Percentiles rank a stretch among this genome's conserved stretches.
Conservation (phyloP, 1,284 basidiomycete species). For the Trametes versicolor region DNA sequence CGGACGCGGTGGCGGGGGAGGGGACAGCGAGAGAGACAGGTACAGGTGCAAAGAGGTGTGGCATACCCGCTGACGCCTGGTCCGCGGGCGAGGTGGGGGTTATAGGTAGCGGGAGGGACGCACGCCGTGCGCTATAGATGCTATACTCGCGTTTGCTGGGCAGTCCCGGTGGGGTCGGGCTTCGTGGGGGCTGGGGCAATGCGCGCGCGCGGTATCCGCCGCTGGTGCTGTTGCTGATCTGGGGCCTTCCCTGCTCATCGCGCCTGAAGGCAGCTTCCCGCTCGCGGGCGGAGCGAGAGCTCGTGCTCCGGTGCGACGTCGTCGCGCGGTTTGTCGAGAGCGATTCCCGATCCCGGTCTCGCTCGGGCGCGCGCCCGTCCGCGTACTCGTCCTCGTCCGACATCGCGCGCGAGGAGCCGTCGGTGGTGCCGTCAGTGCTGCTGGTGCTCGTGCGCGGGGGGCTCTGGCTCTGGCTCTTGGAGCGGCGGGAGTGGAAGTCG, state of each 20-base stretch:
- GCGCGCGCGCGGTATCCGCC: slow-evolving; percentile 25
- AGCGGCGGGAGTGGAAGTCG: slow-evolving; percentile 38
- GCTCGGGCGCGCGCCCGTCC: not conserved
- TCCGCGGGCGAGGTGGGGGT: slow-evolving; percentile 33
- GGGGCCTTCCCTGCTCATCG: slow-evolving; percentile 29
- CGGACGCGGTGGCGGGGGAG: not conserved
- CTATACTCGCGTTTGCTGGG: slow-evolving; percentile 36
- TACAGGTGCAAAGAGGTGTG: slow-evolving; percentile 11
- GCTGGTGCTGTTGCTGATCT: slow-evolving; percentile 12
- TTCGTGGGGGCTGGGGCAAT: slow-evolving; percentile 37
- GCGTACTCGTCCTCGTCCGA: slow-evolving; percentile 31
- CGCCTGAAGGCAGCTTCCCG: slow-evolving; percentile 11
- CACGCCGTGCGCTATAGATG: slow-evolving; percentile 25
- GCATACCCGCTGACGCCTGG: slow-evolving; percentile 10
- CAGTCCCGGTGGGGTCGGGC: slow-evolving; percentile 42
- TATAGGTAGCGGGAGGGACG: slow-evolving; percentile 38
- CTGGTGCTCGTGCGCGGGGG: slow-evolving; percentile 5
- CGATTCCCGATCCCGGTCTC: slow-evolving; percentile 10
- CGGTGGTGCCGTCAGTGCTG: slow-evolving; percentile 7
- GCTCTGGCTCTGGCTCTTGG: slow-evolving; percentile 30
- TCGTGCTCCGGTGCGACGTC: slow-evolving; percentile 32
- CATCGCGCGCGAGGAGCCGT: slow-evolving; percentile 8
- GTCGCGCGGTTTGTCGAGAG: slow-evolving; percentile 29
- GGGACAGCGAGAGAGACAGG: not conserved
- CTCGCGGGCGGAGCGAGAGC: slow-evolving; percentile 21